Evolutionary conservation across 306 rosid genomes (phyloP), one percentile per base, ranked within the genome.

Genomic region (Carpinus viminea): DNA sequence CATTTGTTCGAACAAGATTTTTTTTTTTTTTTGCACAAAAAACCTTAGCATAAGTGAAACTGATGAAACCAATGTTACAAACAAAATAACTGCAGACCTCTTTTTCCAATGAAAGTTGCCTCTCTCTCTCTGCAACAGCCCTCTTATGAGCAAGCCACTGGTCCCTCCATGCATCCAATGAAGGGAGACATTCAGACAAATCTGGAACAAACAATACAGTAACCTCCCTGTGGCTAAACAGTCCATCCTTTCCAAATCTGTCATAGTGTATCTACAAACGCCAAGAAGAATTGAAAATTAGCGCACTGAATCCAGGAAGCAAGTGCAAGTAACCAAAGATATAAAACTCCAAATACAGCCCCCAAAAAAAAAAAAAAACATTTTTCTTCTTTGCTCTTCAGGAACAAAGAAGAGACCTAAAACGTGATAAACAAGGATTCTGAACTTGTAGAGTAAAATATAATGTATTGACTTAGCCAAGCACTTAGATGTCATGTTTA

Each of bases 101-200:
- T 81, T 83, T 90, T 80, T 80, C 87, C 62, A 85, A 61, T 57
- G 91, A 79, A 81, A 82, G 80, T 61, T 88, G 91, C 43, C 57
- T 84, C 73, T 93, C 97, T 84, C 94, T 91, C 84, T 93, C 99
- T 53, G 91, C 90, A 61, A 93, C 90, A 73, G 84, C 85, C 83
- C 87, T 91, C 86, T 90, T 92, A 84, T 96, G 91, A 70, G 91
- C 88, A 87, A 96, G 96, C 99, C 99, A 96, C 74, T 89, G 92
- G 20, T 81, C 91, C 76, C 87, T 89, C 99, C 98, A 96, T 47
- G 79, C 82, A 78, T 88, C 91, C 90, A 91, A 68, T 5, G 93
- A 87, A 72, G 99, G 98, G 69, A 96, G 93, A 87, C 99, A 96
- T 20, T 90, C 93, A 31, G 98, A 93, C 82, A 96, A 85, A 89